These are phyloP conservation scores for Euphorbia pulcherrima DNA, from an alignment of 345 rosid species.

Conservation along the genomic window DNA sequence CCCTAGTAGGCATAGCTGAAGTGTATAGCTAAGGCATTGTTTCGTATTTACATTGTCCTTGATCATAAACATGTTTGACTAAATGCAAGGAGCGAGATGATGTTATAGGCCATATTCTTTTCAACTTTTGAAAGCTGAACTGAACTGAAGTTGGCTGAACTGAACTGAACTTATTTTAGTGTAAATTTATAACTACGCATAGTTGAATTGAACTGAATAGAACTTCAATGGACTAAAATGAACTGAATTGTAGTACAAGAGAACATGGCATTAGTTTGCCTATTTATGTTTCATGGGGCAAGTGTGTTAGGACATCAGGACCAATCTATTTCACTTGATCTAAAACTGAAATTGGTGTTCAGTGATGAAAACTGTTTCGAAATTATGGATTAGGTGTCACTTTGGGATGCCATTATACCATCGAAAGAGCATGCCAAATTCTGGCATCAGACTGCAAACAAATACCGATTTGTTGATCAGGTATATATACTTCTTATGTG, in stretches of 20 bases:
- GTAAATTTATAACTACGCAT: constrained; percentile 71
- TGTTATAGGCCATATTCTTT: too few species aligned
- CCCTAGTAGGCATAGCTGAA: too few species aligned
- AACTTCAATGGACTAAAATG: too few species aligned
- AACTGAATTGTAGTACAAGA: too few species aligned
- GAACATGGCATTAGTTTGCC: too few species aligned
- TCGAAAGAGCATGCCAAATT: constrained; percentile 76
- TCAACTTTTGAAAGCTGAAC: too few species aligned
- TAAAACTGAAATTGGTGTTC: neutral
- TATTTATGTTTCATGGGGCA: neutral
- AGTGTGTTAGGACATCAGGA: neutral
- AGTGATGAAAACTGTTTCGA: constrained; percentile 5
- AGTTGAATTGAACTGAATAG: constrained; percentile 70
- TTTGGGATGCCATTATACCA: constrained; percentile 95
- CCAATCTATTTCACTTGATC: neutral
- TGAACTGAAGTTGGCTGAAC: too few species aligned
- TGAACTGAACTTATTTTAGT: too few species aligned
- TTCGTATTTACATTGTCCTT: too few species aligned
- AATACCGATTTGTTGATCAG: constrained; percentile 94
- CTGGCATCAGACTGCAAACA: constrained; percentile 67
- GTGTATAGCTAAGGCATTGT: too few species aligned
- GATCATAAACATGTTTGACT: too few species aligned
- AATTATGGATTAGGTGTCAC: constrained; percentile 54
- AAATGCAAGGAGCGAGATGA: too few species aligned
- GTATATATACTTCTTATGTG: constrained; percentile 30